Evolutionary conservation across 2,329 filamentous ascomycete species (phyloP), one percentile per base, ranked within the genome.

Genomic region (Aspergillus quadrilineatus): DNA sequence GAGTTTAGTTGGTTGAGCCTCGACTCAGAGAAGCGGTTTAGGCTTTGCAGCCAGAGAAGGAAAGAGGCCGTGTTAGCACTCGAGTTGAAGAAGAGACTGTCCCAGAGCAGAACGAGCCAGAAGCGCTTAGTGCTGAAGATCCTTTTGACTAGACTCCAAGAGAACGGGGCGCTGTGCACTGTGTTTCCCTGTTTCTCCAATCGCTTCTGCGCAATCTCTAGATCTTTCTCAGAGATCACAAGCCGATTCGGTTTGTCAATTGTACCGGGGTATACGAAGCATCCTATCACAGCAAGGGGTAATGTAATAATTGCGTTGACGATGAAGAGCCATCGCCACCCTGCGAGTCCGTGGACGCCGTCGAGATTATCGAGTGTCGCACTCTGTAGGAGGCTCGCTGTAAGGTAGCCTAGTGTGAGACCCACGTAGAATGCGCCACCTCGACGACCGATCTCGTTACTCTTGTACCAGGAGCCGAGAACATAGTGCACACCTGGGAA

Each of bases 31-130:
- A 32, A 50, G 5, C 48, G 26, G 34, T 75, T 72, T 60, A 76
- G 77, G 53, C 70, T 74, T 56, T 77, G 77, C 37, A 77, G 62
- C 73, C 74, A 77, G 59, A 75, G 76, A 1, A 41, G 9, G 2
- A 50, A 12, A 29, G 43, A 42, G 8, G 48, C 37, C 1, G 48
- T 42, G 28, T 50, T 50, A 4, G 48, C 48, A 15, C 48, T 43
- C 7, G 48, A 50, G 37, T 50, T 50, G 12, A 50, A 50, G 39
- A 51, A 51, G 39, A 51, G 39, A n/a, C 49, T 51, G 9, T 51
- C 49, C 39, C 42, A 17, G 47, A 30, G 32, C 7, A 58, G 26
- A 6, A 60, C 67, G 14, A 75, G 56, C 41, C 74, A 77, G 8
- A 70, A 73, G 54, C 76, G 73, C 73, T 75, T 77, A 50, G 74